These are phyloP conservation scores for Rosellinia necatrix DNA, from an alignment of 2,329 filamentous ascomycete species.

Conservation along the genomic window DNA sequence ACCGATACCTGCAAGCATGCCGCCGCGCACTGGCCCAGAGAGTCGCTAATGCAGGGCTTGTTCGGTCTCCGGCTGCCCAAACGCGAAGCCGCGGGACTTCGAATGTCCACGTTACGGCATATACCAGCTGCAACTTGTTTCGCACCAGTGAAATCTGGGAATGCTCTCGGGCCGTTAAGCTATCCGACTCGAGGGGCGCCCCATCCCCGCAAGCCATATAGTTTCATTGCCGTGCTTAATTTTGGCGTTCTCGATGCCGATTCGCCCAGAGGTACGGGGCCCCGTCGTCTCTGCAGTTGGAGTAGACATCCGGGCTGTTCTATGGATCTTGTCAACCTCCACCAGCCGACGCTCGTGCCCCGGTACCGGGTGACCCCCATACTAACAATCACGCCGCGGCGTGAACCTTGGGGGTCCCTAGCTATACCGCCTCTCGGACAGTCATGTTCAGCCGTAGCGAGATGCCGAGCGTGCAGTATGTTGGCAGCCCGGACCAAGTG, in stretches of 20 bases:
- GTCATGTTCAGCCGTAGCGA: conserved; percentile 6
- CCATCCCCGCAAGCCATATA: conserved; percentile 15
- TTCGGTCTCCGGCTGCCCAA: conserved; percentile 16
- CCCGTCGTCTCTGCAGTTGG: conserved; percentile 22
- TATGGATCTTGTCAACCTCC: conserved; percentile 16
- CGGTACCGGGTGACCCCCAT: conserved; percentile 5
- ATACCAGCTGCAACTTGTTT: conserved; percentile 27
- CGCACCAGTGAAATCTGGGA: conserved; percentile 12
- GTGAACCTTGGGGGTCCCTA: background rate
- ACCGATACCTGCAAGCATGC: conserved; percentile 32
- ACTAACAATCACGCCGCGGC: conserved; percentile 1
- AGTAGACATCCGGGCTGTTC: conserved; percentile 11
- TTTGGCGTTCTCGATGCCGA: conserved; percentile 13
- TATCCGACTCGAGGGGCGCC: conserved; percentile 15
- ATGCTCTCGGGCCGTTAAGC: conserved; percentile 11
- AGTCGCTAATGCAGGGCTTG: conserved; percentile 28
- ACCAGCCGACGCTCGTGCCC: conserved; percentile 10
- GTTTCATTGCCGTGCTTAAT: conserved; percentile 19
- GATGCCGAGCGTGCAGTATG: background rate
- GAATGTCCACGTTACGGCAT: conserved; percentile 36
- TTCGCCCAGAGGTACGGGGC: conserved; percentile 14
- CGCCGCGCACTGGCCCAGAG: conserved; percentile 34
- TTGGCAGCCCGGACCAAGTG: conserved; percentile 7
- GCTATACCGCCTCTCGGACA: conserved; percentile 4
- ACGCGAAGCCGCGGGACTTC: conserved; percentile 29